Percentiles rank a stretch among this genome's conserved stretches.
Evolutionary conservation across 2,329 filamentous ascomycete species (phyloP).

Genomic region (Rugonectria rugulosa): DNA sequence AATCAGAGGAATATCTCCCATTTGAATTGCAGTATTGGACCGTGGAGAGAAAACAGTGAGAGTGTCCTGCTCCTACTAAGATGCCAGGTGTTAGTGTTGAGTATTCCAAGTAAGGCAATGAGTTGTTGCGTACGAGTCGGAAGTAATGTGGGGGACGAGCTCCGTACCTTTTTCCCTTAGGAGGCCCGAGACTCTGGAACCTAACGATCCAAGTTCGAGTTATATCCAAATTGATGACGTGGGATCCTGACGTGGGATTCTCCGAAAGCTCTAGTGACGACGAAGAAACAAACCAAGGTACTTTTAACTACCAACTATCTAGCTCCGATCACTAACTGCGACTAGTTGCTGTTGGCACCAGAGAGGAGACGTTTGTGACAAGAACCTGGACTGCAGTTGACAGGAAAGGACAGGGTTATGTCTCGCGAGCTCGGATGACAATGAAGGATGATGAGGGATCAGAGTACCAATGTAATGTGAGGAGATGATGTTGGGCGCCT

Average conservation of each 20-base stretch:
- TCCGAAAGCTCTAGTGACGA: conserved; percentile 15
- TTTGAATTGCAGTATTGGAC: conserved; percentile 17
- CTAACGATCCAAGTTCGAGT: conserved; percentile 5
- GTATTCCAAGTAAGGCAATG: not conserved
- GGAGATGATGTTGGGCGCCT: conserved; percentile 11
- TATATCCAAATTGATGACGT: conserved; percentile 4
- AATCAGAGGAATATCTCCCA: conserved; percentile 34
- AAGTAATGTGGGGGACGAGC: not conserved
- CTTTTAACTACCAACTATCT: conserved; percentile 19
- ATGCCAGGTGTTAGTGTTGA: not conserved
- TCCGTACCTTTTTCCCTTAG: conserved; percentile 3
- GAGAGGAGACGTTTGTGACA: conserved; percentile 14
- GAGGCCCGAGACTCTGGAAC: not conserved
- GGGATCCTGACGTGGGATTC: conserved; percentile 3
- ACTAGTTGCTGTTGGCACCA: conserved; percentile 18
- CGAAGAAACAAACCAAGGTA: conserved; percentile 27
- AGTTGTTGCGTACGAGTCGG: not conserved
- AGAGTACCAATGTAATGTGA: conserved; percentile 7
- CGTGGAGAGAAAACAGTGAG: conserved; percentile 5
- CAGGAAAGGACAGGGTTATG: not conserved
- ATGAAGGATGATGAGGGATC: conserved; percentile 4
- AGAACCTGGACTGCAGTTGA: not conserved
- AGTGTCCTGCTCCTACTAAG: not conserved
- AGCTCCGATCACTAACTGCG: conserved; percentile 18
- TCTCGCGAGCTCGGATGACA: conserved; percentile 7